Evolutionary conservation across 306 rosid species (phyloP).

Genomic region (Fragaria vesca): DNA sequence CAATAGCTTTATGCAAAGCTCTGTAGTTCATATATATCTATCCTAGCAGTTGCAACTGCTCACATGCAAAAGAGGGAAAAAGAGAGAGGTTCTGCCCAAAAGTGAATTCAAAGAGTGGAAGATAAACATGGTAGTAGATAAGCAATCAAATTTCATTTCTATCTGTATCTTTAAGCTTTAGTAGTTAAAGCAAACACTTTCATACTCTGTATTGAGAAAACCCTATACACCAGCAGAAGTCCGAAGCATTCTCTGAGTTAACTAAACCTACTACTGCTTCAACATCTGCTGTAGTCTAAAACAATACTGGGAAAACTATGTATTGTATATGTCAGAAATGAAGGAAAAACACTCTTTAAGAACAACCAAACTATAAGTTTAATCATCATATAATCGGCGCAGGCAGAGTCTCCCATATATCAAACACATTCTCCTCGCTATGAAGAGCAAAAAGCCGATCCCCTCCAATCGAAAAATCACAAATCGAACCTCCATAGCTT

Average conservation of each 20-base stretch:
- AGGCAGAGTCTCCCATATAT: constrained; percentile 92
- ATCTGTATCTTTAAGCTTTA: constrained; percentile 2
- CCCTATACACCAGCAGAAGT: constrained; percentile 17
- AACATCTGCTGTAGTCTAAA: background rate
- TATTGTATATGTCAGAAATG: constrained; percentile 19
- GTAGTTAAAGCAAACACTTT: constrained; percentile 20
- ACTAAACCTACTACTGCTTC: constrained; percentile 22
- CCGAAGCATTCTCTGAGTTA: constrained; percentile 10
- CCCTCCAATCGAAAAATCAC: constrained; percentile 93
- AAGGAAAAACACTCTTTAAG: background rate
- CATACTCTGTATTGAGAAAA: constrained; percentile 21
- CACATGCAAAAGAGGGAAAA: constrained; percentile 37
- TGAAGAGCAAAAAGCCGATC: constrained; percentile 91
- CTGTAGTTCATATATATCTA: constrained; percentile 18
- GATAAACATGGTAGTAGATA: constrained; percentile 11
- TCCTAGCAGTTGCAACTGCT: constrained; percentile 43
- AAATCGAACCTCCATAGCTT: constrained; percentile 83
- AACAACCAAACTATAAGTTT: constrained; percentile 13
- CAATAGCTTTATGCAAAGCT: constrained; percentile 36
- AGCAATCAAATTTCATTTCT: constrained; percentile 28
- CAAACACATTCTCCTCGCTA: constrained; percentile 92
- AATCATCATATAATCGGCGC: constrained; percentile 53
- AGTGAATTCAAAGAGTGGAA: constrained; percentile 20
- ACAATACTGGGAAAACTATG: constrained; percentile 26
- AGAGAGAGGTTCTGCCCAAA: constrained; percentile 22